These are phyloP conservation scores for Diaporthe sp. DNA, from an alignment of 2,329 filamentous ascomycete species.

Conservation along the genomic window DNA sequence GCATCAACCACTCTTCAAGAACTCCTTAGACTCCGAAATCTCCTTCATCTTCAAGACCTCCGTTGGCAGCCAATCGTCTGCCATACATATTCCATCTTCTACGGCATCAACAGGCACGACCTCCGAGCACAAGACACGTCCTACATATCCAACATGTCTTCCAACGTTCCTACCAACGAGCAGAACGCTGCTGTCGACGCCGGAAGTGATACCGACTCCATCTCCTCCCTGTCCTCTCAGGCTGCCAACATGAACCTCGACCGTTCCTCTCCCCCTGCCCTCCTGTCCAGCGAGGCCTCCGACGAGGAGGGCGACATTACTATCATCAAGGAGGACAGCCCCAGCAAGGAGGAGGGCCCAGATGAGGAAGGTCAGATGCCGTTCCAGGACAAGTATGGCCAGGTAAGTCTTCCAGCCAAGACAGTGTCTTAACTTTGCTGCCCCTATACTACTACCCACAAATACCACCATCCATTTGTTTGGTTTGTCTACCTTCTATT, in stretches of 20 bases:
- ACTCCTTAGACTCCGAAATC: neutral
- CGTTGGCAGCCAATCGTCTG: neutral
- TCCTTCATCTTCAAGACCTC: neutral
- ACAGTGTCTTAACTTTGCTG: neutral
- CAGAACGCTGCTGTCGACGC: neutral
- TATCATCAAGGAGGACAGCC: neutral
- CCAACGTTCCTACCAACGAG: neutral
- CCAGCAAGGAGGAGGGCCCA: neutral
- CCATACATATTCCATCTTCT: neutral
- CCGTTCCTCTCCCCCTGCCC: neutral
- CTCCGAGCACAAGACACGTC: neutral
- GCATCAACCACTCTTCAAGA: neutral
- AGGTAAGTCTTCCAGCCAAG: conserved; percentile 6
- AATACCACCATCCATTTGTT: neutral
- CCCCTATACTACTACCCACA: neutral
- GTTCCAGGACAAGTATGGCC: conserved; percentile 14
- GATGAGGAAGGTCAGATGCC: conserved; percentile 1
- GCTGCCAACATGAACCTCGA: neutral
- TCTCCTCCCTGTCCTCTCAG: neutral
- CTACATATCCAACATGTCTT: conserved; percentile 13
- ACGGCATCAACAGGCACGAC: neutral
- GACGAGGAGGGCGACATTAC: conserved; percentile 18
- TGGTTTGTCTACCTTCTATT: neutral
- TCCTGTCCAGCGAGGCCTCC: neutral
- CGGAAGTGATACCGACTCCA: conserved; percentile 4